Conservation (phyloP, 2,329 filamentous ascomycete species). For the Fusarium lateritium region DNA sequence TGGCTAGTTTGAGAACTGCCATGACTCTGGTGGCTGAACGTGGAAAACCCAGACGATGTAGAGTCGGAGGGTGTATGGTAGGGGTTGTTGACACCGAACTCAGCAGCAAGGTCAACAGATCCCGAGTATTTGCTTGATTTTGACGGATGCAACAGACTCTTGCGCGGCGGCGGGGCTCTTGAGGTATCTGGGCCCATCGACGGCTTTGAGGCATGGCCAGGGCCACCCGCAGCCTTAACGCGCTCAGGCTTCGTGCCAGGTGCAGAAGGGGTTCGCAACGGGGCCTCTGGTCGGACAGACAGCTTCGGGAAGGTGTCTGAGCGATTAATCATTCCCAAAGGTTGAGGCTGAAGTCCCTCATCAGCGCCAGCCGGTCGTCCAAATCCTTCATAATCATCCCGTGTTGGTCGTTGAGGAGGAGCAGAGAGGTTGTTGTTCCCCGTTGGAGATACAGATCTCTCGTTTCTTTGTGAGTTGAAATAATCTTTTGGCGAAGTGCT, state of each 20-base stretch:
- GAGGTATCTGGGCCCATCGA: conserved; percentile 66
- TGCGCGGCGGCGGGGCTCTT: conserved; percentile 67
- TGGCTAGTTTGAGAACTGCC: conserved; percentile 71
- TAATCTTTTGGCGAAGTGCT: conserved; percentile 39
- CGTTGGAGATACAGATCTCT: conserved; percentile 30
- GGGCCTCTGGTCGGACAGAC: conserved; percentile 55
- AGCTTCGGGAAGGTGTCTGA: conserved; percentile 69
- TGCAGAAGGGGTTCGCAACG: conserved; percentile 63
- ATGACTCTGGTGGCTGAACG: conserved; percentile 69
- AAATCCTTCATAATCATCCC: conserved; percentile 72
- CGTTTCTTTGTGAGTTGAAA: conserved; percentile 20
- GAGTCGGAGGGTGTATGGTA: conserved; percentile 77
- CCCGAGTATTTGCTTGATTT: conserved; percentile 57
- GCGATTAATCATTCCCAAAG: conserved; percentile 58
- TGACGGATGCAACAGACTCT: conserved; percentile 61
- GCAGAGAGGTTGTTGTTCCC: conserved; percentile 50
- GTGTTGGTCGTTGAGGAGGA: conserved; percentile 60
- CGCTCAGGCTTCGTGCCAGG: conserved; percentile 61
- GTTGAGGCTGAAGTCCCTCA: conserved; percentile 55
- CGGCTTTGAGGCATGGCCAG: conserved; percentile 54
- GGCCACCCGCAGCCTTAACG: conserved; percentile 47
- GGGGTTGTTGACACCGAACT: conserved; percentile 73
- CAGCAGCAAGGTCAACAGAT: conserved; percentile 70
- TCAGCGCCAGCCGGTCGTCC: conserved; percentile 61
- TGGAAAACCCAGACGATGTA: conserved; percentile 75